Evolutionary conservation across 345 rosid species (phyloP), one percentile per base, ranked within the genome.

Genomic region (Sisymbrium irio): DNA sequence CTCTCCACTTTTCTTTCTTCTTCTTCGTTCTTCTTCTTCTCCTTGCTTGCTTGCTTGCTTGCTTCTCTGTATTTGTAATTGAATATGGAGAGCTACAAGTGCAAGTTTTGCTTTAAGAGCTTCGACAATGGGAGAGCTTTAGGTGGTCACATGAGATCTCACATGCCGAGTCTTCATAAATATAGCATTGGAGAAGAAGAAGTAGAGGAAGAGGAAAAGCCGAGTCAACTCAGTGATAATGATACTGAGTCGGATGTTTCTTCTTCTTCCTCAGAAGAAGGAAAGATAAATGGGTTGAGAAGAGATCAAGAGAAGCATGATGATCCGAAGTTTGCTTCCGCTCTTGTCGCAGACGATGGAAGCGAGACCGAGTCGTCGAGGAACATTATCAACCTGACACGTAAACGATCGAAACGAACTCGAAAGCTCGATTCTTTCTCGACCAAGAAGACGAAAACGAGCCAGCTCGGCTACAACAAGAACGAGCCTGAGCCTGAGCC

Each of bases 61-160:
- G 17, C 32, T 35, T 45, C 67, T 55, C 6, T 20, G 41, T 18
- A 36, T 39, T 19, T 13, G 9, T 8, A 35, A 7, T 70, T 42
- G 54, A 60, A 58, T 22, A 89, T 89, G 96, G 95, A 89, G 78
- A 89, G 72, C 54, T 87, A 87, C 74, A 86, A 74, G 81, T 91
- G 98, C 69, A 91, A 69, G 73, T 71, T 89, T 18, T 94, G 98
- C 77, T 83, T 74, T 14, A 89, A 83, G 76, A 80, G 69, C 62
- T 94, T 91, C 63, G 45, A 72, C n/a, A 87, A 88, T 70, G 95
- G 87, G 46, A 87, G 90, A 80, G 89, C 95, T 77, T 82, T 91
- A 63, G 89, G 91, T 37, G 92, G 93, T 44, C 97, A 91, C 75
- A 89, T 91, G 91, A 84, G 86, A 87, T 87, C 98, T 74, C 97